Evolutionary conservation across 768 basidiomycete species (phyloP), one percentile per base, ranked within the genome.

Genomic region (Mycena alexandri): DNA sequence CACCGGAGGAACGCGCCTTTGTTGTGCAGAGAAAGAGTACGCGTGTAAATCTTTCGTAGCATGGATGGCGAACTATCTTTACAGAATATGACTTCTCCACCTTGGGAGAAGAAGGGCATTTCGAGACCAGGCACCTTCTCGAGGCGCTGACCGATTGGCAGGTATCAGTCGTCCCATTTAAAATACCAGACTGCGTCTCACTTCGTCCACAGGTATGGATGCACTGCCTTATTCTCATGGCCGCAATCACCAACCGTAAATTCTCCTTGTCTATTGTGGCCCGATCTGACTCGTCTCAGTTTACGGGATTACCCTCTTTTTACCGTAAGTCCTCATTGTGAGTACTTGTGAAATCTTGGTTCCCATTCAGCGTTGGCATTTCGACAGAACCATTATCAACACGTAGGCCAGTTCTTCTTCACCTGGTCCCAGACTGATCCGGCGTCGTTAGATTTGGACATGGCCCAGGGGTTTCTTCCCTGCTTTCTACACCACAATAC

Each of bases 401-500:
- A 76, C 77, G 86, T 87, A 68, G 50, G 79, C 29, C 72, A 19
- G 10, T 17, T 22, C 21, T 22, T 48, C 12, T 7, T 56, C 58
- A 42, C 17, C 17, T 19, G 33, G 24, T 29, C 51, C 50, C 24
- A 22, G 17, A 29, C 60, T 67, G 24, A 65, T 38, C 52, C 24
- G 43, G 34, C 29, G 14, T 29, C 9, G 17, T 54, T 16, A 50
- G 17, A 58, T 91, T 92, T 60, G 90, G 90, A 1, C 85, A 87
- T 72, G 75, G 83, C 10, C 76, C 85, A 3, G 77, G 89, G 0
- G 79, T 89, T 58, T 88, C 86, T 62, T 89, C 91, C 71, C 80
- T 93, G 8, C 83, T 93, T 43, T 90, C 90, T 1, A 85, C 92
- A 1, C 91, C 91, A 1, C 89, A 89, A 11, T 92, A 91, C 73